Evolutionary conservation across 495 filamentous ascomycete species (phyloP), one percentile per base, ranked within the genome.

Genomic region (Penicillium cosmopolitanum): DNA sequence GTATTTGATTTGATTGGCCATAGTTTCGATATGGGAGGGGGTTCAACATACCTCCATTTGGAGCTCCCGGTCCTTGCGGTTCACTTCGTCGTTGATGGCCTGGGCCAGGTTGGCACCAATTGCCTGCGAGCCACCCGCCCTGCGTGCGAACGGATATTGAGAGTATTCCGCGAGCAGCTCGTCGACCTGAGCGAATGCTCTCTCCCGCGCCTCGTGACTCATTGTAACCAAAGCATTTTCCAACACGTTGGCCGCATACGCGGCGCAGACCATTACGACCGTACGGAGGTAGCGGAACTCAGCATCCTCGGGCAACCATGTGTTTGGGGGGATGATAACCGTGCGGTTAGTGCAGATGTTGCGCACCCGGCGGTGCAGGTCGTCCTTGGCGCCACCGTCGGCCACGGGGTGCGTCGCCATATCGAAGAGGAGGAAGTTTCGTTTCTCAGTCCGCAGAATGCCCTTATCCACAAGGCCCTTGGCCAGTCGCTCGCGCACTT

Each of bases 331-430:
- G 33, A 98, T 82, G 31, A 98, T 92, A 61, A 98, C 92, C 46
- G 96, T 98, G 60, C 95, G 87, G 72, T 91, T 91, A 57, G 92
- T 97, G 65, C 97, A 86, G 53, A 97, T 86, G 73, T 91, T 95
- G 68, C 95, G 88, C 54, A 97, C 95, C 60, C 95, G 88, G 67
- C 89, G 85, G 65, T 94, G 86, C 64, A 98, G 92, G 77, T 98
- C 95, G 64, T 98, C 95, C 78, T 98, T 98, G 53, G 95, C 95
- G 65, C 93, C 94, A 60, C 91, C 90, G 72, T 98, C 95, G 58
- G 91, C 95, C 31, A 98, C 93, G n/a, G 95, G 95, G 73, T 98
- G 95, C 46, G 95, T 98, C 12, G 95, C 95, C 95, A 98, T 98
- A 78, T 98, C 95, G 78, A 98, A 98, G 53, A 98, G 89, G 64